phyloP scores from a whole-genome alignment of 2,329 filamentous ascomycete genomes.

The Claviceps humidiphila region DNA sequence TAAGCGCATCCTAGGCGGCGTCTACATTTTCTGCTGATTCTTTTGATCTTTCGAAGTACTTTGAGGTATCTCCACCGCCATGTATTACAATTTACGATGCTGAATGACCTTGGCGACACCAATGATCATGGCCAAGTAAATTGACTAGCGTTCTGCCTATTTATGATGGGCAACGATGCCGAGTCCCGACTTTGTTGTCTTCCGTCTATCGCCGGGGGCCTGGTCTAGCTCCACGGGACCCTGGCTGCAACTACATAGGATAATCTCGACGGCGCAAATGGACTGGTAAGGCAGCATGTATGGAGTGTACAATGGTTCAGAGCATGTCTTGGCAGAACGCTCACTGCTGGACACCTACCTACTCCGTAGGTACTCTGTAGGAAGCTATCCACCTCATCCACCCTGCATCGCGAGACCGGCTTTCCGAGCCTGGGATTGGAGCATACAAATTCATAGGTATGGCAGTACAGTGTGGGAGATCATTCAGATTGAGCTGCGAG shows the following conservation, averaged over 20 bases:
- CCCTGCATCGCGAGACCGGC: slow-evolving; percentile 3
- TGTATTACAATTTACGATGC: background rate
- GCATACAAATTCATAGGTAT: background rate
- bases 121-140: background rate
- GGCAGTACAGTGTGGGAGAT: slow-evolving; percentile 1
- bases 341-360: background rate
- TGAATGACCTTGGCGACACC: background rate
- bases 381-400: slow-evolving; percentile 4
- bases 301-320: background rate
- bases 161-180: background rate
- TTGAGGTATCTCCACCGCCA: background rate
- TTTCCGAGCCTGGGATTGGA: slow-evolving; percentile 4
- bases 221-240: slow-evolving; percentile 1
- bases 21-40: background rate
- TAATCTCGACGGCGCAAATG: slow-evolving; percentile 9
- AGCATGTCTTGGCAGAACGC: slow-evolving; percentile 2
- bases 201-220: background rate
- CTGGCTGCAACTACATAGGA: slow-evolving; percentile 7
- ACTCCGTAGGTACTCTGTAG: background rate
- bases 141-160: background rate
- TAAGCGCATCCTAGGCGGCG: background rate
- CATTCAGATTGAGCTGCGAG: background rate
- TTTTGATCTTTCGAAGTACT: background rate
- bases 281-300: background rate
- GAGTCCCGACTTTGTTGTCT: background rate